Evolutionary conservation across 352 stramenopile species (phyloP).

Genomic region (Phytophthora ohioensis): DNA sequence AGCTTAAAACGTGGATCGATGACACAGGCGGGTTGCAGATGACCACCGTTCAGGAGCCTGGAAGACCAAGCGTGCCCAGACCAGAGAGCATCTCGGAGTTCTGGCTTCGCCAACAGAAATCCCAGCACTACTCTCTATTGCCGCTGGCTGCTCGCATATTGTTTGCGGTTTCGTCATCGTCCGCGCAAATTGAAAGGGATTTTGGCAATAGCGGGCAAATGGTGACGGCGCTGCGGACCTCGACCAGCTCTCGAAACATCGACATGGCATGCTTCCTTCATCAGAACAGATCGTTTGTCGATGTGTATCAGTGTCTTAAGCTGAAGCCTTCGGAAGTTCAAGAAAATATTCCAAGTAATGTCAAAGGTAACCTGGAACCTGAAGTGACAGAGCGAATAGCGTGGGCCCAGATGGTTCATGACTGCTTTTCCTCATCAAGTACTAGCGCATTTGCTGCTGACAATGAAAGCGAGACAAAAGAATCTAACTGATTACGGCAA

Average conservation of each 20-base stretch:
- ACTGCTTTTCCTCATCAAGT: not conserved
- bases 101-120: not conserved
- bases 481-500: not conserved
- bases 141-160: not conserved
- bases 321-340: not conserved
- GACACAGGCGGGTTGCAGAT: not conserved
- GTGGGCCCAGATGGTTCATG: not conserved
- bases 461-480: not conserved
- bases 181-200: constrained; percentile 6
- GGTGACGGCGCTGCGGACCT: constrained; percentile 1
- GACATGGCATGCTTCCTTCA: constrained; percentile 4
- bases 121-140: not conserved
- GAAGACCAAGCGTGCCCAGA: not conserved
- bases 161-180: constrained; percentile 1
- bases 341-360: constrained; percentile 4
- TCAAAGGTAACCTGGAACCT: constrained; percentile 2
- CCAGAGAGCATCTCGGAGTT: not conserved
- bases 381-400: constrained; percentile 2
- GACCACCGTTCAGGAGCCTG: not conserved
- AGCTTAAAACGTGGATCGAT: not conserved
- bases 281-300: constrained; percentile 7
- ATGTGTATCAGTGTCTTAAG: constrained; percentile 4
- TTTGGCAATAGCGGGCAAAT: constrained; percentile 9
- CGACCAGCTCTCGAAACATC: constrained; percentile 2
- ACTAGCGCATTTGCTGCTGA: not conserved